Evolutionary conservation across 768 basidiomycete species (phyloP), one percentile per base, ranked within the genome.

Genomic region (Filobasidium floriforme): DNA sequence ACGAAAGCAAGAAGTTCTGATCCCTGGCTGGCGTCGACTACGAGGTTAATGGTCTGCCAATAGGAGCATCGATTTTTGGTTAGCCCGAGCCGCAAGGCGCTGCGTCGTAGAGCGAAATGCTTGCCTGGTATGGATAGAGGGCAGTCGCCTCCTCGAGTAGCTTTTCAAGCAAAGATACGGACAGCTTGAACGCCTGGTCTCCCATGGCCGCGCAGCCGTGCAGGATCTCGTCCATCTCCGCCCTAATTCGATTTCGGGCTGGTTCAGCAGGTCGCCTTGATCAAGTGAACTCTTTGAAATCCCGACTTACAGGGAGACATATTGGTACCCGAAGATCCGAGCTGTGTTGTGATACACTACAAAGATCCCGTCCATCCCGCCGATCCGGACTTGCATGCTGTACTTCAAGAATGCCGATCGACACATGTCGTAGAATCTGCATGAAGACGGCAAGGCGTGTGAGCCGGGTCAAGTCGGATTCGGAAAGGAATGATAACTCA

Each of bases 361-460:
- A 57, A 80, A 78, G 9, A 97, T 88, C 18, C 94, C 94, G 73
- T 96, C 92, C 94, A 98, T 98, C 74, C 88, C 86, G 10, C 94
- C 94, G 68, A 99, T 98, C 5, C 94, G 87, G 1, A 85, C 93
- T 82, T 99, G 94, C 81, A 98, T 88, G 69, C 90, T 92, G 77
- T 91, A 97, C 81, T 97, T 97, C 63, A 99, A 82, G 81, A 97
- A 94, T 0, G 91, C 93, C 15, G 90, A 88, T 5, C 94, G 85
- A 71, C 93, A 87, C 46, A 99, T 85, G 74, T 99, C 94, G 76
- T 92, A 96, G 73, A 92, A 91, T 41, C 74, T 75, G 60, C 7
- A 37, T 3, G 32, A 9, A 19, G 19, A 61, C 1, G 10, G 7
- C 15, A 41, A 37, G n/a, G 60, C 6, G 24, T 15, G 41, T 22